Evolutionary conservation across 2,329 filamentous ascomycete species (phyloP).

Genomic region (Pseudogymnoascus sp.): DNA sequence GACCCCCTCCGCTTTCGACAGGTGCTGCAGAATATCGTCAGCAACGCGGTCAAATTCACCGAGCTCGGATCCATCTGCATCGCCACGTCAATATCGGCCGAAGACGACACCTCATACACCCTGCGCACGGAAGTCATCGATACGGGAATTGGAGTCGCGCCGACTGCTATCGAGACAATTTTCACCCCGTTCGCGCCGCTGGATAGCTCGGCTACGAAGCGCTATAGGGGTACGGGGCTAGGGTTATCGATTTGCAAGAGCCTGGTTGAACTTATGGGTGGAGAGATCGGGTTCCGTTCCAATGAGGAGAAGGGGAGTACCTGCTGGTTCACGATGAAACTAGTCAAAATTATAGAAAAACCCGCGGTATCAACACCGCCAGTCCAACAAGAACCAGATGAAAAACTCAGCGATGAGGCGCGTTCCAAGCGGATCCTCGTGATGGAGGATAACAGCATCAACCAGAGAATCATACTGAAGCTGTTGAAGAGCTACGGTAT

Average conservation of each 20-base stretch:
- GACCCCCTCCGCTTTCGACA: conserved; percentile 95
- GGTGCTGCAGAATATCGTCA: conserved; percentile 78
- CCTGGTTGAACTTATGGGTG: conserved; percentile 91
- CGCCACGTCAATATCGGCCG: conserved; percentile 32
- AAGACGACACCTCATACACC: conserved; percentile 37
- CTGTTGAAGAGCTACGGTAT: conserved; percentile 36
- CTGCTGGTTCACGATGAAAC: conserved; percentile 44
- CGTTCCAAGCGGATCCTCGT: conserved; percentile 34
- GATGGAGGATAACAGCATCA: conserved; percentile 38
- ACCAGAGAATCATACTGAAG: conserved; percentile 35
- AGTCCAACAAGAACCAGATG: conserved; percentile 17
- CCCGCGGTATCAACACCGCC: conserved; percentile 16
- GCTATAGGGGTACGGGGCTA: conserved; percentile 90
- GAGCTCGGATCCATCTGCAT: conserved; percentile 46
- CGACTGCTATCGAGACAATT: conserved; percentile 91
- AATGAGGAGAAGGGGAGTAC: conserved; percentile 79
- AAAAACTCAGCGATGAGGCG: conserved; percentile 32
- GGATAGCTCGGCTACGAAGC: conserved; percentile 90
- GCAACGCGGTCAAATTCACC: conserved; percentile 57
- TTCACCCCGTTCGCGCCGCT: conserved; percentile 99
- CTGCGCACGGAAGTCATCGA: conserved; percentile 48
- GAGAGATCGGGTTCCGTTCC: conserved; percentile 92
- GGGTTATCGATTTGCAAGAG: conserved; percentile 93
- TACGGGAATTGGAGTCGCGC: conserved; percentile 80
- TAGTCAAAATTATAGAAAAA: conserved; percentile 29